These are phyloP conservation scores for Penicillium coprophilum DNA, from an alignment of 495 filamentous ascomycete species.

Conservation along the genomic window DNA sequence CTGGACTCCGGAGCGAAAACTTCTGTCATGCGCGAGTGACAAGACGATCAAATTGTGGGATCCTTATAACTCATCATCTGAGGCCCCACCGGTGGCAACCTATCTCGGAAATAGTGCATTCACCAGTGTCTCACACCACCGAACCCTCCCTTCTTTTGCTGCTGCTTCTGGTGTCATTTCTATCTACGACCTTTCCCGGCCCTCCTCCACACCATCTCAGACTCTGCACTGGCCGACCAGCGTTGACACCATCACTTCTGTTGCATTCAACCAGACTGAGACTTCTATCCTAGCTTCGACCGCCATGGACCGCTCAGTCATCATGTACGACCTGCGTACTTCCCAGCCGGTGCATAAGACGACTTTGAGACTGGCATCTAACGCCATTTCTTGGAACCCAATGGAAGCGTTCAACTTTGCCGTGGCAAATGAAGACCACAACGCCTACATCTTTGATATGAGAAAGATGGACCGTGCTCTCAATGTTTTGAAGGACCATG, in stretches of 20 bases:
- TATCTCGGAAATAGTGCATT: slow-evolving; percentile 82
- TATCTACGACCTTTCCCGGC: slow-evolving; percentile 80
- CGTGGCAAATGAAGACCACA: slow-evolving; percentile 77
- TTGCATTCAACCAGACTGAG: slow-evolving; percentile 91
- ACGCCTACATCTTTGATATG: slow-evolving; percentile 84
- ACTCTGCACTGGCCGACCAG: slow-evolving; percentile 82
- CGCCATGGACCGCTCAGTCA: slow-evolving; percentile 79
- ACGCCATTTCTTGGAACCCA: slow-evolving; percentile 89
- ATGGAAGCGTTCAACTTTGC: slow-evolving; percentile 95
- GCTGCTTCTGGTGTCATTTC: slow-evolving; percentile 77
- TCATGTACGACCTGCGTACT: slow-evolving; percentile 89
- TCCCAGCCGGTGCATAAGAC: slow-evolving; percentile 76
- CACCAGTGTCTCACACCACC: slow-evolving; percentile 81
- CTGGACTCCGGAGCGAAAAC: slow-evolving; percentile 79
- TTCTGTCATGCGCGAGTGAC: slow-evolving; percentile 89
- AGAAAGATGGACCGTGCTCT: slow-evolving; percentile 76
- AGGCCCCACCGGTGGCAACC: slow-evolving; percentile 67
- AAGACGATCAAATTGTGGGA: slow-evolving; percentile 86
- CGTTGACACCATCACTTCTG: slow-evolving; percentile 85
- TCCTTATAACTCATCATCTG: slow-evolving; percentile 70
- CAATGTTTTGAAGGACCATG: slow-evolving; percentile 95
- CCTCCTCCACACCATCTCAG: slow-evolving; percentile 70
- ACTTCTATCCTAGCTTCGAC: slow-evolving; percentile 84
- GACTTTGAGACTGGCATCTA: slow-evolving; percentile 76
- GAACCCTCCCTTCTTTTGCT: slow-evolving; percentile 69